A percentile compares a stretch with the other conserved stretches of the same genome.
These are phyloP conservation scores for Aurifilum marmelostoma DNA, from an alignment of 2,329 filamentous ascomycete species.

Conservation along the genomic window DNA sequence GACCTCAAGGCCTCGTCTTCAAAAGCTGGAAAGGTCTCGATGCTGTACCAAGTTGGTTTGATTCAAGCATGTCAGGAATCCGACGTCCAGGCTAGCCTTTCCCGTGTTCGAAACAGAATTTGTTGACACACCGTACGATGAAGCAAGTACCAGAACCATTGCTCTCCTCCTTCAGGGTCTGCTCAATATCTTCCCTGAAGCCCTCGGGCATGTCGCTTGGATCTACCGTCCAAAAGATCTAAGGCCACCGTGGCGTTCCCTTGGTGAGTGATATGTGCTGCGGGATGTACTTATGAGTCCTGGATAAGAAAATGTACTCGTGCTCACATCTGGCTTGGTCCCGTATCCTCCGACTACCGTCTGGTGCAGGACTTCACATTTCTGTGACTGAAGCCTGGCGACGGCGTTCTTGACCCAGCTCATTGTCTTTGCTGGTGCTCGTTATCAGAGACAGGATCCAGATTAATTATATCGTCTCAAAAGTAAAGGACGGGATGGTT, in stretches of 20 bases:
- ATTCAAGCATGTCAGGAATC: neutral
- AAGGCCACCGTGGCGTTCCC: neutral
- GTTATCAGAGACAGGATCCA: too few relatives aligned
- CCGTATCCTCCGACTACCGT: slow-evolving; percentile 11
- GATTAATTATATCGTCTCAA: neutral
- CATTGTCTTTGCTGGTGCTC: neutral
- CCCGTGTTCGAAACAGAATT: too few relatives aligned
- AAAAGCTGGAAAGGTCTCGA: slow-evolving; percentile 4
- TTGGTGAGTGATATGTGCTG: neutral
- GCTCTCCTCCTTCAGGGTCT: slow-evolving; percentile 7
- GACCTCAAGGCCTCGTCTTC: neutral
- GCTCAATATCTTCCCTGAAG: slow-evolving; percentile 1
- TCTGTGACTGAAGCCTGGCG: neutral
- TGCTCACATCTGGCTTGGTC: slow-evolving; percentile 13
- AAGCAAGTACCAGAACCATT: neutral
- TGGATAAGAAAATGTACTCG: too few relatives aligned
- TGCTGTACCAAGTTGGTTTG: neutral
- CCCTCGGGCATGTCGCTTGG: slow-evolving; percentile 9
- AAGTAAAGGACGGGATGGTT: neutral
- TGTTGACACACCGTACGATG: slow-evolving; percentile 11
- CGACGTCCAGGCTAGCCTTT: neutral
- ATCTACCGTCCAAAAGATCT: slow-evolving; percentile 22
- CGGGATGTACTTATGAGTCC: neutral
- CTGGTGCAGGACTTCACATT: slow-evolving; percentile 18
- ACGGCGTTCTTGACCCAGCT: slow-evolving; percentile 19